These are phyloP conservation scores for Nitzschia palea DNA, from an alignment of 108 stramenopile genomes.

Conservation along the genomic window DNA sequence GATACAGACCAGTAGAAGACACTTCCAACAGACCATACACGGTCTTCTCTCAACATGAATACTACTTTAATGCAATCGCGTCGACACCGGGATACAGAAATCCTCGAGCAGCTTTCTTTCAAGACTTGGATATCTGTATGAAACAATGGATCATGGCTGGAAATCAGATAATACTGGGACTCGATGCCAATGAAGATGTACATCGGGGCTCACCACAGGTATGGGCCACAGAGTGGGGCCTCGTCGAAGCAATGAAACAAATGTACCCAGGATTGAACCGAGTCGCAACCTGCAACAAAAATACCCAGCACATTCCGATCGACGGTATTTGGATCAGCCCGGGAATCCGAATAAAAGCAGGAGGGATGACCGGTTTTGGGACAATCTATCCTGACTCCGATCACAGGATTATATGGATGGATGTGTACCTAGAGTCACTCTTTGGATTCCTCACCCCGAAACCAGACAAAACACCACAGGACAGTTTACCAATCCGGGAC, in stretches of 20 bases:
- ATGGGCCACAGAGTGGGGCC: background rate
- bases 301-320: background rate
- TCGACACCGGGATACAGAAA: background rate
- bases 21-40: background rate
- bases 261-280: background rate
- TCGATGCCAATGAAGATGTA: background rate
- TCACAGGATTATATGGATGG: background rate
- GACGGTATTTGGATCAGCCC: background rate
- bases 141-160: background rate
- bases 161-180: background rate
- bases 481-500: background rate
- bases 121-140: background rate
- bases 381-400: background rate
- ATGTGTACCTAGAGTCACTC: background rate
- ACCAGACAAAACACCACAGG: background rate
- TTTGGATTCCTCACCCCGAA: background rate
- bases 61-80: background rate
- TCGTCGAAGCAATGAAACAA: background rate
- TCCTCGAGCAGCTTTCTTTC: background rate
- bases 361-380: background rate
- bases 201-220: too few species aligned
- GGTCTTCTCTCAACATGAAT: background rate
- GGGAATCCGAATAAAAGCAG: background rate
- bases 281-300: background rate
- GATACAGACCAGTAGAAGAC: background rate